Evolutionary conservation across 495 filamentous ascomycete species (phyloP).

Genomic region (Rostrohypoxylon terebratum): DNA sequence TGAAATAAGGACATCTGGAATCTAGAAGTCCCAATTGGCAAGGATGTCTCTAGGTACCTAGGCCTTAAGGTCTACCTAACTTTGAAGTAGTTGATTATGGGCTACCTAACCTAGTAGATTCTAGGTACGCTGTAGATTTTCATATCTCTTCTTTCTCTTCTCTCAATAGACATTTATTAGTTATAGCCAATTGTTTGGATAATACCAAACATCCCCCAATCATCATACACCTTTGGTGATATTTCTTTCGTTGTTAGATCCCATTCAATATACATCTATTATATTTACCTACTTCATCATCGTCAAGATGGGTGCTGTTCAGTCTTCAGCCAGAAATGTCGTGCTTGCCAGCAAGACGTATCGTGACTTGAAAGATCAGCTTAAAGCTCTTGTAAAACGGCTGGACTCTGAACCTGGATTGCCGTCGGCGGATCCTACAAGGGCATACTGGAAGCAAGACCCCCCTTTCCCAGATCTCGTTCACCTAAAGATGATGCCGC

Average conservation of each 20-base stretch:
- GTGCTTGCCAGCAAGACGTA: conserved; percentile 9
- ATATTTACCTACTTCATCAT: background rate
- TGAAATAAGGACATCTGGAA: too few relatives aligned
- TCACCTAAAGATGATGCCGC: conserved; percentile 54
- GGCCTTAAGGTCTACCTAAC: too few relatives aligned
- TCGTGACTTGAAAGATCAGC: conserved; percentile 19
- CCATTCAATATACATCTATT: background rate
- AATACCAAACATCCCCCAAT: conserved; percentile 3
- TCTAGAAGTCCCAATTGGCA: too few relatives aligned
- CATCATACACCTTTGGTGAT: conserved; percentile 4
- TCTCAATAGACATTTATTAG: background rate
- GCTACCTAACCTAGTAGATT: too few relatives aligned
- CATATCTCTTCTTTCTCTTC: background rate
- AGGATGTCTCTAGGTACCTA: background rate
- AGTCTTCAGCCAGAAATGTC: conserved; percentile 40
- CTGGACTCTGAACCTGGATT: conserved; percentile 44
- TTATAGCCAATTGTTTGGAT: background rate
- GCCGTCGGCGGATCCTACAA: conserved; percentile 62
- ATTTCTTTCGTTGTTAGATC: background rate
- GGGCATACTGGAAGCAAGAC: conserved; percentile 70
- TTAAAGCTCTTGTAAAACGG: conserved; percentile 38
- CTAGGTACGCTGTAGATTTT: background rate
- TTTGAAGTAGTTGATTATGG: too few relatives aligned
- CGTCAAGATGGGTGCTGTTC: conserved; percentile 46
- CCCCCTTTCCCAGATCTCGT: conserved; percentile 64